phyloP scores from a whole-genome alignment of 106 monocot genomes.

The Gastrodia elata region DNA sequence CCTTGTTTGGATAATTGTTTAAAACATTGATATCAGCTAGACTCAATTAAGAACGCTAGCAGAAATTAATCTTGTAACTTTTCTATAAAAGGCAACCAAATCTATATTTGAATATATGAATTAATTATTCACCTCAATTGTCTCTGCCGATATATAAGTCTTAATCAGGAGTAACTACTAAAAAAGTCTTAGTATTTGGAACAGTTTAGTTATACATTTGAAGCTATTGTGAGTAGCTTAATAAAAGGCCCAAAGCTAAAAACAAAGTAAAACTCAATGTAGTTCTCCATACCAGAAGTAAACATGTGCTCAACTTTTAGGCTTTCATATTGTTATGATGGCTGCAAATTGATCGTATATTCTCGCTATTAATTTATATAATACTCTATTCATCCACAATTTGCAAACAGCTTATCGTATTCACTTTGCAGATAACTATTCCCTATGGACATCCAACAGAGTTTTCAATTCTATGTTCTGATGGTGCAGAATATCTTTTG shows the following conservation, averaged over 20 bases:
- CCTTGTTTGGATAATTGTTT: too few relatives aligned
- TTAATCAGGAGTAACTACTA: too few relatives aligned
- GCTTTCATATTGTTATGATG: background rate
- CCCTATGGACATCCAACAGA: slow-evolving; percentile 17
- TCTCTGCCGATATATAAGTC: too few relatives aligned
- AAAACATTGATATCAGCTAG: too few relatives aligned
- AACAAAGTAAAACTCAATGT: background rate
- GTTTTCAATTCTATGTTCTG: slow-evolving; percentile 20
- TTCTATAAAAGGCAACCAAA: too few relatives aligned
- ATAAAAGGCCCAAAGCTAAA: background rate
- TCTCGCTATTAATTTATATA: background rate
- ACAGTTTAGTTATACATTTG: background rate
- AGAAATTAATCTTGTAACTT: too few relatives aligned
- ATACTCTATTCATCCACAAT: background rate
- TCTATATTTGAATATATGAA: too few relatives aligned
- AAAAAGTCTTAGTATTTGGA: too few relatives aligned
- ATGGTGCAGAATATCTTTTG: slow-evolving; percentile 20
- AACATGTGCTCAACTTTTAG: background rate
- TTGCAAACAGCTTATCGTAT: background rate
- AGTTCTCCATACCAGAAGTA: background rate
- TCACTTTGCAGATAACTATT: slow-evolving; percentile 18
- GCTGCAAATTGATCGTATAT: background rate
- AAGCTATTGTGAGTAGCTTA: background rate
- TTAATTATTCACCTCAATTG: too few relatives aligned
- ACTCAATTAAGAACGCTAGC: too few relatives aligned